A percentile compares a stretch with the other conserved stretches of the same genome.
phyloP scores from a whole-genome alignment of 768 basidiomycete species.

The Naematelia encephala region DNA sequence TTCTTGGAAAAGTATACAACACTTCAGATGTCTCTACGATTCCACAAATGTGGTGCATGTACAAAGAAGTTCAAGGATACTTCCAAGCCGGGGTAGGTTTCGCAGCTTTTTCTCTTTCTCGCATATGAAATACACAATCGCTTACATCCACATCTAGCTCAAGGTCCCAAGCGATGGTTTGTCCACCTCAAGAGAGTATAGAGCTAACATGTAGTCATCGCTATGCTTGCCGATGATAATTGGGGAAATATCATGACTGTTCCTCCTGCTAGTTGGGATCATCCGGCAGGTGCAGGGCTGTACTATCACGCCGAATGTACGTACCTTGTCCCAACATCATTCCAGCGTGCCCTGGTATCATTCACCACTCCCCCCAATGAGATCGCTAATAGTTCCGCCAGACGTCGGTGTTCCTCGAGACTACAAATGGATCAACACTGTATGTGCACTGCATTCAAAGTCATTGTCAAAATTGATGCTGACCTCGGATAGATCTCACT shows the following conservation, averaged over 20 bases:
- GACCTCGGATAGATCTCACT: background rate
- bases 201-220: conserved; percentile 11
- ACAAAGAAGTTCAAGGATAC: conserved; percentile 65
- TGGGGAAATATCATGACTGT: conserved; percentile 70
- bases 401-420: conserved; percentile 63
- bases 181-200: background rate
- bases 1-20: conserved; percentile 59
- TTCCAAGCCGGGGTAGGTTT: conserved; percentile 49
- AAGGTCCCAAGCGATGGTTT: background rate
- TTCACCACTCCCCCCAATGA: background rate
- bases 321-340: background rate
- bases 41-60: conserved; percentile 63
- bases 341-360: background rate
- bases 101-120: background rate
- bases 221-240: conserved; percentile 61
- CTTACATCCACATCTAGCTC: background rate
- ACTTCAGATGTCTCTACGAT: conserved; percentile 52
- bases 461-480: too few species aligned
- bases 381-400: too few species aligned
- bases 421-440: conserved; percentile 67
- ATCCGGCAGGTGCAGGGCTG: conserved; percentile 65
- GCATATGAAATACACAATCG: too few species aligned
- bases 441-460: too few species aligned
- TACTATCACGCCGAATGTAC: conserved; percentile 60
- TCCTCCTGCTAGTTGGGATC: conserved; percentile 58